Evolutionary conservation across 495 filamentous ascomycete species (phyloP).

Genomic region (Lasiosphaeria miniovina): DNA sequence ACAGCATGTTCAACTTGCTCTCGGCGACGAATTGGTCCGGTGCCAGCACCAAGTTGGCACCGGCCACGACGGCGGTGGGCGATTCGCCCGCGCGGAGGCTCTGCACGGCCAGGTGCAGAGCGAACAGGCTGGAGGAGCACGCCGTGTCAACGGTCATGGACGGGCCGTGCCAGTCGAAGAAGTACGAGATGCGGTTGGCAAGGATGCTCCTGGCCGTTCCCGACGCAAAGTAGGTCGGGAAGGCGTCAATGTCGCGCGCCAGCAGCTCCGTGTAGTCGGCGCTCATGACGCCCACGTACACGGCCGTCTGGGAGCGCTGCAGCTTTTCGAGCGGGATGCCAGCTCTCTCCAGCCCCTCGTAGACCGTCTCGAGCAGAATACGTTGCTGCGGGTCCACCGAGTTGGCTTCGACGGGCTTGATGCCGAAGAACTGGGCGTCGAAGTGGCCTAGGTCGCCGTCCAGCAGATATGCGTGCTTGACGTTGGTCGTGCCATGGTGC

Average conservation of each 20-base stretch:
- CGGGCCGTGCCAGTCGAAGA: slow-evolving; percentile 45
- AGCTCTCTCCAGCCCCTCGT: slow-evolving; percentile 75
- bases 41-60: slow-evolving; percentile 48
- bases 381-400: slow-evolving; percentile 68
- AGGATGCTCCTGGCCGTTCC: slow-evolving; percentile 34
- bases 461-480: slow-evolving; percentile 64
- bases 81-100: slow-evolving; percentile 40
- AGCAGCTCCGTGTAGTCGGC: slow-evolving; percentile 28
- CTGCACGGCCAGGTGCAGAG: slow-evolving; percentile 50
- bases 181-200: slow-evolving; percentile 52
- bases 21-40: slow-evolving; percentile 36
- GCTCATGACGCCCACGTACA: slow-evolving; percentile 15
- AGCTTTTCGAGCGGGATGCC: slow-evolving; percentile 69
- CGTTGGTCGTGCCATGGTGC: slow-evolving; percentile 38
- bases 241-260: slow-evolving; percentile 3
- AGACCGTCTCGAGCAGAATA: slow-evolving; percentile 60
- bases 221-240: slow-evolving; percentile 46
- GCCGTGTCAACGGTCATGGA: slow-evolving; percentile 49
- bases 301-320: slow-evolving; percentile 6
- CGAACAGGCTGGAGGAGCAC: slow-evolving; percentile 53
- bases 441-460: slow-evolving; percentile 30
- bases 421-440: slow-evolving; percentile 54
- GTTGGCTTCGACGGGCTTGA: slow-evolving; percentile 13
- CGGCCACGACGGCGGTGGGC: slow-evolving; percentile 45
- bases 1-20: slow-evolving; percentile 34